These are phyloP conservation scores for Vitellaria paradoxa DNA, from an alignment of 179 eudicot genomes.

Conservation along the genomic window DNA sequence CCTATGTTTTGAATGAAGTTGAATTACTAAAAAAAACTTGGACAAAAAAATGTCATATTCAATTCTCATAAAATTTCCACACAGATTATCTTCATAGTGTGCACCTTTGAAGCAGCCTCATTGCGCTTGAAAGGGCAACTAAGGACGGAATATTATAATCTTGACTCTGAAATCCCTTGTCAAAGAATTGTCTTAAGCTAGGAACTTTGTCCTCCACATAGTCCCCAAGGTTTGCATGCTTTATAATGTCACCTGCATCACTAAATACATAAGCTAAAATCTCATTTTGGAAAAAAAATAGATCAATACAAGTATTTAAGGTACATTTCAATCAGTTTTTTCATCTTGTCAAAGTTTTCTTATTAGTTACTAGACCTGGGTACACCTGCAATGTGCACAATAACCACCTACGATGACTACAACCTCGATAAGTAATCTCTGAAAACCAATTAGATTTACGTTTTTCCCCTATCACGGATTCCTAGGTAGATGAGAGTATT, in stretches of 20 bases:
- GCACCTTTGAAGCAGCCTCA: conserved; percentile 71
- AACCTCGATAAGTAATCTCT: too few relatives aligned
- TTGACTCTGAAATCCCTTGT: conserved; percentile 23
- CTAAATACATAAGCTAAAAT: neutral
- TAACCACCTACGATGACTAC: too few relatives aligned
- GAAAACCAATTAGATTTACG: too few relatives aligned
- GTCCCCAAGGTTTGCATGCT: conserved; percentile 48
- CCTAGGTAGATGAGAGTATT: too few relatives aligned
- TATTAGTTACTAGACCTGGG: too few relatives aligned
- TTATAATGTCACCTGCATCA: conserved; percentile 42
- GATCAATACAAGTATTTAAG: neutral
- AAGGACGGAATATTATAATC: conserved; percentile 55
- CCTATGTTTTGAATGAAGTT: conserved; percentile 27
- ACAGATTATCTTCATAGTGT: neutral
- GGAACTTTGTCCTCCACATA: conserved; percentile 62
- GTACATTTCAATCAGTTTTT: too few relatives aligned
- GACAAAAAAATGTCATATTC: neutral
- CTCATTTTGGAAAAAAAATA: neutral
- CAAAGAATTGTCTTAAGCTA: conserved; percentile 56
- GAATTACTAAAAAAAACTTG: neutral
- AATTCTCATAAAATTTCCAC: neutral
- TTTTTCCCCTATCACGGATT: too few relatives aligned
- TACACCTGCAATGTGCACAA: too few relatives aligned
- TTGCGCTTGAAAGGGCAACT: conserved; percentile 66
- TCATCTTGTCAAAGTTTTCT: too few relatives aligned